These are phyloP conservation scores for Bjerkandera adusta DNA, from an alignment of 1,284 basidiomycete genomes.

Conservation along the genomic window DNA sequence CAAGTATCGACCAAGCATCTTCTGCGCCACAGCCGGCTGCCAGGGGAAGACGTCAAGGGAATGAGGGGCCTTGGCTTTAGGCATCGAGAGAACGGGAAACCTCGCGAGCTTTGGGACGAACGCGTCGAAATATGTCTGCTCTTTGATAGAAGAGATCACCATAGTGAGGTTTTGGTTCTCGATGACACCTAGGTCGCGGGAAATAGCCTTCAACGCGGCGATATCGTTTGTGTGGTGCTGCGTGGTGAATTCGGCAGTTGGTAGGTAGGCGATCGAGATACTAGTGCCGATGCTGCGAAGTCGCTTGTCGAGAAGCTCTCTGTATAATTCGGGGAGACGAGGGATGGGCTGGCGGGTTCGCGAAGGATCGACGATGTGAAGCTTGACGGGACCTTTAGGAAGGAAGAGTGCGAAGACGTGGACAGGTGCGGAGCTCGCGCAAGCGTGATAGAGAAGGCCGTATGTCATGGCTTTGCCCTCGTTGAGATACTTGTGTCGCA, in stretches of 20 bases:
- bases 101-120: conserved; percentile 72
- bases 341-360: conserved; percentile 81
- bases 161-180: conserved; percentile 75
- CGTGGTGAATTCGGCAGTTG: conserved; percentile 68
- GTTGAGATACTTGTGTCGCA: conserved; percentile 75
- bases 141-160: conserved; percentile 85
- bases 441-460: conserved; percentile 91
- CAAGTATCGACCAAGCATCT: conserved; percentile 87
- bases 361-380: conserved; percentile 92
- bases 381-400: conserved; percentile 67
- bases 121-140: conserved; percentile 83
- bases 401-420: conserved; percentile 93
- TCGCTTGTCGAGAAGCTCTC: conserved; percentile 51
- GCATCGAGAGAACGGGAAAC: conserved; percentile 89
- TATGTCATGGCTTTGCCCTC: conserved; percentile 76
- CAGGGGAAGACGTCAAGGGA: conserved; percentile 77
- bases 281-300: conserved; percentile 38
- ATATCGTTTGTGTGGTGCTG: conserved; percentile 80
- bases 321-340: conserved; percentile 76
- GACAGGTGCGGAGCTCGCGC: conserved; percentile 67
- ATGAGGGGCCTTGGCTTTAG: conserved; percentile 72
- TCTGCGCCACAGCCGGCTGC: conserved; percentile 69
- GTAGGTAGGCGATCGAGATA: conserved; percentile 66
- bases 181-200: conserved; percentile 79
- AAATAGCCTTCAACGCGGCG: conserved; percentile 85